phyloP scores from a whole-genome alignment of 768 basidiomycete species.

The Ramaria rubella region DNA sequence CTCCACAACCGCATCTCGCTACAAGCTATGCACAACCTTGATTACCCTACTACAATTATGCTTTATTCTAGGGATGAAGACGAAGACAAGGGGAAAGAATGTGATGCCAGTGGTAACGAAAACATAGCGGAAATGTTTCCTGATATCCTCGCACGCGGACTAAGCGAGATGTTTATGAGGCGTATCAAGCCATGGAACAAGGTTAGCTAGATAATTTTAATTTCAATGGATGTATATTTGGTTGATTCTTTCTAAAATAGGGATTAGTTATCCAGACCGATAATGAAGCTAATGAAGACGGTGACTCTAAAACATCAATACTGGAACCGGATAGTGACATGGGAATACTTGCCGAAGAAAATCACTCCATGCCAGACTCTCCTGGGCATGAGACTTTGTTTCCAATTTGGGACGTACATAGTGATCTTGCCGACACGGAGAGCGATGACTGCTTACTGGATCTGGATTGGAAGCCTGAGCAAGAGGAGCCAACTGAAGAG shows the following conservation, averaged over 20 bases:
- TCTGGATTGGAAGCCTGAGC: not conserved
- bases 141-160: not conserved
- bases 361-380: not conserved
- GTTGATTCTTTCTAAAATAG: not conserved
- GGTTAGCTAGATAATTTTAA: not conserved
- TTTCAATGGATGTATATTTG: not conserved
- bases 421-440: not conserved
- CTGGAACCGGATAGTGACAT: not conserved
- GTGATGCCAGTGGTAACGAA: not conserved
- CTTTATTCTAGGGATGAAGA: not conserved
- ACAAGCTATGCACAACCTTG: not conserved
- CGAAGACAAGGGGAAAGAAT: not conserved
- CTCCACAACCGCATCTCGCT: not conserved
- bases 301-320: not conserved
- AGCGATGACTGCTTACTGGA: not conserved
- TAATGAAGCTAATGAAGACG: not conserved
- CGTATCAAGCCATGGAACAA: constrained; percentile 7
- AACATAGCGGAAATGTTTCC: not conserved
- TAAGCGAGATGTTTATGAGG: not conserved
- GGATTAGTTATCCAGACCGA: not conserved
- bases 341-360: not conserved
- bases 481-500: not conserved
- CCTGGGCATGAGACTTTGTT: not conserved
- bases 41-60: not conserved
- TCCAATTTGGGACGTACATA: not conserved